Evolutionary conservation across 352 stramenopile species (phyloP).

Genomic region (Phytophthora hybrid): DNA sequence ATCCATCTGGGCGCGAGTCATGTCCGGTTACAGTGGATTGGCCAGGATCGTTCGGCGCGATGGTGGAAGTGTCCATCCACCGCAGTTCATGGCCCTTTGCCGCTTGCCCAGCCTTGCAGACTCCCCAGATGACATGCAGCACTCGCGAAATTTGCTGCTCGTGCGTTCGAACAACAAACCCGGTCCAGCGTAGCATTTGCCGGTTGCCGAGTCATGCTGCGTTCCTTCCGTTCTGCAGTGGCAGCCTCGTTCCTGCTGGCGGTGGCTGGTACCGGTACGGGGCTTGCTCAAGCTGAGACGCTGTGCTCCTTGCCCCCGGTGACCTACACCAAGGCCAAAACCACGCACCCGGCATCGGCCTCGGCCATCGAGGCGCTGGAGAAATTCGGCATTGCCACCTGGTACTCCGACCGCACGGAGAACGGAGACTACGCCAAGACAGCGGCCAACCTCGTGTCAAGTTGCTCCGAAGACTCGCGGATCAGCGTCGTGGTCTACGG

Average conservation of each 20-base stretch:
- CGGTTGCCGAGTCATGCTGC: conserved; percentile 21
- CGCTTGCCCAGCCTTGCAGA: conserved; percentile 10
- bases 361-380: conserved; percentile 64
- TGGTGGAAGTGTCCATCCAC: conserved; percentile 32
- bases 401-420: conserved; percentile 65
- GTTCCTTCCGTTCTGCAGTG: conserved; percentile 22
- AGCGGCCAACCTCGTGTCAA: conserved; percentile 41
- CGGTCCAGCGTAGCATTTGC: conserved; percentile 10
- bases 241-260: conserved; percentile 22
- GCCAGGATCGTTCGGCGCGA: conserved; percentile 29
- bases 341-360: conserved; percentile 47
- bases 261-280: neutral
- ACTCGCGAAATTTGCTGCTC: conserved; percentile 37
- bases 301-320: conserved; percentile 60
- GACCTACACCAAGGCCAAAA: conserved; percentile 58
- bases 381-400: conserved; percentile 65
- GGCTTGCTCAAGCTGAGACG: conserved; percentile 41
- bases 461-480: conserved; percentile 49
- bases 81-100: conserved; percentile 7
- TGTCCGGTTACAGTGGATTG: conserved; percentile 27
- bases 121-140: conserved; percentile 14
- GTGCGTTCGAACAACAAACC: conserved; percentile 4
- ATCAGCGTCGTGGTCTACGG: conserved; percentile 77
- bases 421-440: conserved; percentile 51
- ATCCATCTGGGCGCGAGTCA: conserved; percentile 31